phyloP scores from a whole-genome alignment of 2,329 filamentous ascomycete genomes.

The Diaporthe ampelina region DNA sequence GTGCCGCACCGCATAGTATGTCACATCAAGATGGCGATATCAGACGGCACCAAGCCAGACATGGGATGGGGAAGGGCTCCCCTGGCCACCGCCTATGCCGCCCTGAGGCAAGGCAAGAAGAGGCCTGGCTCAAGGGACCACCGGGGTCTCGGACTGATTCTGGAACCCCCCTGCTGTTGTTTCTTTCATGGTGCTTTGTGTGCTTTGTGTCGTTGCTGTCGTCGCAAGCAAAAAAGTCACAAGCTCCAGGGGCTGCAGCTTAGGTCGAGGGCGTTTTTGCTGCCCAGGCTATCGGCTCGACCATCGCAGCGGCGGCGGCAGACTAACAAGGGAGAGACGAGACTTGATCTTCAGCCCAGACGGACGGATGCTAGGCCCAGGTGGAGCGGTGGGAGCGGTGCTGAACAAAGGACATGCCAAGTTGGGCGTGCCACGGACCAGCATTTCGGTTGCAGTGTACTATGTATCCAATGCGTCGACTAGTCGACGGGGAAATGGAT shows the following conservation, averaged over 20 bases:
- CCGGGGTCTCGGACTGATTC: constrained; percentile 18
- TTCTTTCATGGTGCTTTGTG: constrained; percentile 25
- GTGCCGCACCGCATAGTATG: constrained; percentile 24
- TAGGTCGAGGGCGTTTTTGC: not conserved
- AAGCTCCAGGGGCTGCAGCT: constrained; percentile 13
- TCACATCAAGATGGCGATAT: constrained; percentile 33
- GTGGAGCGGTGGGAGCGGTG: not conserved
- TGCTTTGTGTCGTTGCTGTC: not conserved
- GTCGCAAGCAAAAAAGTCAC: not conserved
- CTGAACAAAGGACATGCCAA: constrained; percentile 21
- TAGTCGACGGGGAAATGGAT: constrained; percentile 2
- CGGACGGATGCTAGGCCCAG: constrained; percentile 8
- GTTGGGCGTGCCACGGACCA: constrained; percentile 2
- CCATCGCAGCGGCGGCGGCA: not conserved
- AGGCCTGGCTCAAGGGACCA: constrained; percentile 18
- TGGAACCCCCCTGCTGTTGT: not conserved
- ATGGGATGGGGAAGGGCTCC: constrained; percentile 27
- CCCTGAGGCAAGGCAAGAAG: constrained; percentile 23
- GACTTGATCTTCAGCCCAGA: constrained; percentile 7
- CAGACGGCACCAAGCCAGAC: constrained; percentile 22
- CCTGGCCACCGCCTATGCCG: constrained; percentile 17
- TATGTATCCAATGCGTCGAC: constrained; percentile 12
- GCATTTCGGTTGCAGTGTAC: not conserved
- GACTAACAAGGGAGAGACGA: not conserved
- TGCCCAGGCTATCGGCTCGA: not conserved